Evolutionary conservation across 73 alveolate genomes (phyloP), one percentile per base, ranked within the genome.

Genomic region (Effrenium voratum): DNA sequence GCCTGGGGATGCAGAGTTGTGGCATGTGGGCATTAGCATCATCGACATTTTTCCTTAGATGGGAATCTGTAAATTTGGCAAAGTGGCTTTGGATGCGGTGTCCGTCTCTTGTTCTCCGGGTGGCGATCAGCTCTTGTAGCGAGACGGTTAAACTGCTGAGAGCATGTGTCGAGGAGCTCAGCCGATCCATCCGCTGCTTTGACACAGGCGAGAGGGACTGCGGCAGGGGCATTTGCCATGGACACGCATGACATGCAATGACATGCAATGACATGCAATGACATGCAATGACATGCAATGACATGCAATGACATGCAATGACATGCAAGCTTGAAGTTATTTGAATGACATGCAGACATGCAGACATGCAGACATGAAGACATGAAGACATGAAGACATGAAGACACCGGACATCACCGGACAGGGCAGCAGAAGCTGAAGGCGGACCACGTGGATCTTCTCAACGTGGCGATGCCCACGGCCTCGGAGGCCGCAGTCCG

Each of bases 401-500:
- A n/a, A n/a, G n/a, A n/a, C n/a, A n/a, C n/a, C n/a, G n/a, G n/a
- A 22, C 68, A 55, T 15, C 22, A 15, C 68, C 68, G 12, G 43
- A 10, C 8, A 77, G 87, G 87, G 24, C 94, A 57, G 66, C 83
- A 86, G 83, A 47, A 82, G 68, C 94, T 86, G 63, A 68, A 45
- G 81, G 70, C 83, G 38, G 82, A 60, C 43, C 94, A 86, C 59
- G 94, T 86, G 68, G 94, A 86, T 45, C 49, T 86, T 32, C 82
- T 86, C 45, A 70, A 68, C 46, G 94, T 86, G 94, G 94, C 94
- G 82, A 86, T 86, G 94, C 94, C 94, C 83, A 86, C 94, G 28
- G 60, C 94, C 81, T 83, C 93, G 50, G 68, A 77, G 87, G 87
- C 60, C 46, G 6, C 45, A 2, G 82, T n/a, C 34, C 30, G 49